Evolutionary conservation across 306 rosid genomes (phyloP).

Genomic region (Inga leiocalycina): DNA sequence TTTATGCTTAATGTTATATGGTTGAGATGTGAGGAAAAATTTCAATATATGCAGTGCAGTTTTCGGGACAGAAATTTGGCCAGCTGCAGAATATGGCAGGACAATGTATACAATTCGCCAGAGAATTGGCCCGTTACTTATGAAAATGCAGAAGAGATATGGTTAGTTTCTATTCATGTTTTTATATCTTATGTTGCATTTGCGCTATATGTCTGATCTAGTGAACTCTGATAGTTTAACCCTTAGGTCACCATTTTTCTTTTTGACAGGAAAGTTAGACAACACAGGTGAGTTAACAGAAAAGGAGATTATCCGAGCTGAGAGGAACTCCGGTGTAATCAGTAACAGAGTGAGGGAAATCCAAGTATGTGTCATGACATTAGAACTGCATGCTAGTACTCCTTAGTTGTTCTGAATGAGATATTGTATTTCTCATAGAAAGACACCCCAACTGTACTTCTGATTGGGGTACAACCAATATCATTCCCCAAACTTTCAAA

Average conservation of each 20-base stretch:
- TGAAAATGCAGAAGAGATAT: constrained; percentile 87
- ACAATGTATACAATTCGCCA: constrained; percentile 98
- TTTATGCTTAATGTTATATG: not conserved
- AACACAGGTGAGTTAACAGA: constrained; percentile 67
- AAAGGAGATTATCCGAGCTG: constrained; percentile 94
- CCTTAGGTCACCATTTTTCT: constrained; percentile 23
- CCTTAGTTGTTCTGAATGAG: constrained; percentile 22
- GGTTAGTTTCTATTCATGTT: constrained; percentile 59
- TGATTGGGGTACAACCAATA: not conserved
- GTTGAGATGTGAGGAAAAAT: constrained; percentile 44
- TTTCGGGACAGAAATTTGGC: constrained; percentile 97
- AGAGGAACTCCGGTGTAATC: constrained; percentile 87
- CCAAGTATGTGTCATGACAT: constrained; percentile 67
- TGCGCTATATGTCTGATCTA: not conserved
- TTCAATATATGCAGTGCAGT: constrained; percentile 80
- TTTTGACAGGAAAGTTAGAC: constrained; percentile 67
- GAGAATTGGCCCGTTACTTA: constrained; percentile 84
- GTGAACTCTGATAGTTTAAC: constrained; percentile 10
- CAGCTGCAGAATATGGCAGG: constrained; percentile 98
- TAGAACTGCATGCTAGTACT: constrained; percentile 31
- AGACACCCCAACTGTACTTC: constrained; percentile 20
- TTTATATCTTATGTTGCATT: constrained; percentile 3
- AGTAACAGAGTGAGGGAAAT: constrained; percentile 92
- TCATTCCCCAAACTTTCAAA: constrained; percentile 39
- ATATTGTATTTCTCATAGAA: constrained; percentile 26